Conservation (phyloP, 441 rosid species). For the Biscutella laevigata region DNA sequence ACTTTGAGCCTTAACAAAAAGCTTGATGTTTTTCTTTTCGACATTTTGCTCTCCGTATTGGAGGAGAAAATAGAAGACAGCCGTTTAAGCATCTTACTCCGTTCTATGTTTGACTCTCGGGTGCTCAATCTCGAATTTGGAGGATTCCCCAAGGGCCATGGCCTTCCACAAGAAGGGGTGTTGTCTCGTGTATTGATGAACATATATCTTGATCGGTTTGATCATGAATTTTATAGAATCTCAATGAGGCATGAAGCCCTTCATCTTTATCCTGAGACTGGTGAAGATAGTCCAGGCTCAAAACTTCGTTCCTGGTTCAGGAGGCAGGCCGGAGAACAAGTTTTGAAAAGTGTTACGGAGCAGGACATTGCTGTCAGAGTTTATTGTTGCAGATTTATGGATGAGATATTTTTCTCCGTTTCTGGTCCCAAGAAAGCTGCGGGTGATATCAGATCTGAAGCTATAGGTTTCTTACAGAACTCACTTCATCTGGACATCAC, state of each 20-base stretch:
- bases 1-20: conserved; percentile 47
- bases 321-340: conserved; percentile 59
- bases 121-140: conserved; percentile 82
- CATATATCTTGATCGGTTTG: conserved; percentile 70
- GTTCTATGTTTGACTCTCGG: conserved; percentile 57
- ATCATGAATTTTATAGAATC: conserved; percentile 59
- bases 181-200: conserved; percentile 72
- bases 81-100: conserved; percentile 35
- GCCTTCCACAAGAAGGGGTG: conserved; percentile 94
- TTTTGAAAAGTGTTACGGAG: conserved; percentile 7
- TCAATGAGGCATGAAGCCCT: conserved; percentile 80
- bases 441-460: conserved; percentile 43
- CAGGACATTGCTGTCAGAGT: conserved; percentile 37
- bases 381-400: conserved; percentile 71
- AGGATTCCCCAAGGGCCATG: conserved; percentile 86
- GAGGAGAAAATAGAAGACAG: conserved; percentile 60
- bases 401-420: conserved; percentile 71
- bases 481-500: conserved; percentile 46
- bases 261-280: conserved; percentile 22
- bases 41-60: conserved; percentile 54
- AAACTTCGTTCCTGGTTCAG: conserved; percentile 77
- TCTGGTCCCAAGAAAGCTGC: conserved; percentile 65
- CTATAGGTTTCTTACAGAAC: conserved; percentile 40
- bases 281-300: conserved; percentile 33
- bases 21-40: conserved; percentile 39